Conservation (phyloP, 345 rosid genomes). For the Cochlearia excelsa region DNA sequence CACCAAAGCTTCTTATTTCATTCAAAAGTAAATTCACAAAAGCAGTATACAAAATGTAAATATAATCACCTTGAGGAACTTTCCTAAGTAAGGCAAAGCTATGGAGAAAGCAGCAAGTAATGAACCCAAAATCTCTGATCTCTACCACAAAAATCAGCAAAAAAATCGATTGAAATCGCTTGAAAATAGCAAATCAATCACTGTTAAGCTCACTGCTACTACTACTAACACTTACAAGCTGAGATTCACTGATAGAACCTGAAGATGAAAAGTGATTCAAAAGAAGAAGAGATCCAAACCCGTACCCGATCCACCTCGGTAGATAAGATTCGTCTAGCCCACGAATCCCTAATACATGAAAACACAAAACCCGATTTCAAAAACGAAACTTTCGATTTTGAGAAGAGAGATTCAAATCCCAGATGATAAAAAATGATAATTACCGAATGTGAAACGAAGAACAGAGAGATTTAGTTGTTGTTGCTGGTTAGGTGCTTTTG, state of each 20-base stretch:
- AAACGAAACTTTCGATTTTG: too few relatives aligned
- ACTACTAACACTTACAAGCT: conserved; percentile 23
- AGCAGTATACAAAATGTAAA: not conserved
- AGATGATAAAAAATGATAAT: not conserved
- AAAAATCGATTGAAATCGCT: not conserved
- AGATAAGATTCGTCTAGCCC: conserved; percentile 87
- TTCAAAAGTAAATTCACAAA: too few relatives aligned
- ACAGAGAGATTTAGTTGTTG: conserved; percentile 78
- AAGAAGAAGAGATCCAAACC: conserved; percentile 86
- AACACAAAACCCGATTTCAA: not conserved
- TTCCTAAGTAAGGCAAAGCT: conserved; percentile 68
- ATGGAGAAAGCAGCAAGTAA: conserved; percentile 66
- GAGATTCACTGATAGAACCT: conserved; percentile 27
- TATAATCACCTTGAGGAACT: conserved; percentile 58
- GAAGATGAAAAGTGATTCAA: conserved; percentile 42
- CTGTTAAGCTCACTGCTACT: not conserved
- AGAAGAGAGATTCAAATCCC: not conserved
- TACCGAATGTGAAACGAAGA: conserved; percentile 88
- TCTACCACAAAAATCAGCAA: conserved; percentile 37
- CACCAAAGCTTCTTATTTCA: too few relatives aligned
- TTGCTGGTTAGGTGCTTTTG: conserved; percentile 25
- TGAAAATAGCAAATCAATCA: not conserved
- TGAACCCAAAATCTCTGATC: conserved; percentile 70
- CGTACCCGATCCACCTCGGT: conserved; percentile 91
- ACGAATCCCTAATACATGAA: conserved; percentile 55